Conservation (phyloP, 2,329 filamentous ascomycete genomes). For the Aspergillus spinulosporus region DNA sequence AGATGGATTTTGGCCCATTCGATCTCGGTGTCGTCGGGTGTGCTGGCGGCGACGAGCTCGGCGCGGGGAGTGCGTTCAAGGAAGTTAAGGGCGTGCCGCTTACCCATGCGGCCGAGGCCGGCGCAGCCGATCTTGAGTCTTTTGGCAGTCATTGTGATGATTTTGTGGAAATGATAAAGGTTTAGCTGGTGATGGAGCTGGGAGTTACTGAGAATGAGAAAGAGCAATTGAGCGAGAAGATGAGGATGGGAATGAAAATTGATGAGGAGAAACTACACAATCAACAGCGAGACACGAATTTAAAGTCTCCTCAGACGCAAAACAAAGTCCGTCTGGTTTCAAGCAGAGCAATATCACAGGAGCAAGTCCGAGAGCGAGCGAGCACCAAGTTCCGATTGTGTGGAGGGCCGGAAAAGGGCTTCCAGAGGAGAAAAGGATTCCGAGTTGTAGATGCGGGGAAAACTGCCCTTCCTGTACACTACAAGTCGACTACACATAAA, state of each 20-base stretch:
- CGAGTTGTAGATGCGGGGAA: slow-evolving; percentile 9
- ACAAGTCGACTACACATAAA: background rate
- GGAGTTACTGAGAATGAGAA: no score
- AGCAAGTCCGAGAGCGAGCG: slow-evolving; percentile 6
- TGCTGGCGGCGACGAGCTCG: slow-evolving; percentile 52
- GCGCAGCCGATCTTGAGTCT: slow-evolving; percentile 50
- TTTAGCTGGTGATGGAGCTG: no score
- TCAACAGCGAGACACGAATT: slow-evolving; percentile 9
- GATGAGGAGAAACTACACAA: background rate
- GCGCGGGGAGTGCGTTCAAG: slow-evolving; percentile 50
- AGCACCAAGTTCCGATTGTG: background rate
- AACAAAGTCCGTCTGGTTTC: slow-evolving; percentile 16
- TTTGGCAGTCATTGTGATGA: slow-evolving; percentile 26
- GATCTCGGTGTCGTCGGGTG: slow-evolving; percentile 48
- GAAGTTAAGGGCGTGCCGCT: slow-evolving; percentile 53
- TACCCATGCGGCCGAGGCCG: slow-evolving; percentile 54
- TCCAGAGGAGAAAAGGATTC: slow-evolving; percentile 15
- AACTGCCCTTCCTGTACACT: slow-evolving; percentile 4
- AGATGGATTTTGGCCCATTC: slow-evolving; percentile 55
- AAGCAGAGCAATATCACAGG: background rate
- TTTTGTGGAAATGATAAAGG: background rate
- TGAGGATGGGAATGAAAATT: background rate
- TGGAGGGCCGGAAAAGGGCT: slow-evolving; percentile 19
- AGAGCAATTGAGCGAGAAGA: background rate
- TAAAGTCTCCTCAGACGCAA: slow-evolving; percentile 8